These are phyloP conservation scores for Trichoderma asperelloides DNA, from an alignment of 495 filamentous ascomycete genomes.

Conservation along the genomic window DNA sequence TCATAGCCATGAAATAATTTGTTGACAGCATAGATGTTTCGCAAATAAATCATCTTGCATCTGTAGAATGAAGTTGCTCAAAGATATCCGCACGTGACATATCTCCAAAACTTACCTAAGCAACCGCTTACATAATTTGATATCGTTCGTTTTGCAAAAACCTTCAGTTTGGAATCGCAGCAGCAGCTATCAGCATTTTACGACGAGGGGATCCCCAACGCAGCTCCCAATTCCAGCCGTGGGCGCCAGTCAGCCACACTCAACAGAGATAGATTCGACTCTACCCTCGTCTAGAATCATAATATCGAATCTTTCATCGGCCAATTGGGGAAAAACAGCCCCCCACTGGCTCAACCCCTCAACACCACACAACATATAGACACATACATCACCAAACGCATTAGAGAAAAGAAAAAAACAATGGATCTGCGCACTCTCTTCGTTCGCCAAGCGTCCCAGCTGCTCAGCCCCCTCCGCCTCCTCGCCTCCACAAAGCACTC, in stretches of 20 bases:
- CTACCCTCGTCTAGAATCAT: too few species aligned
- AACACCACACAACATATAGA: neutral
- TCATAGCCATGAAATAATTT: neutral
- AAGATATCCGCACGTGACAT: neutral
- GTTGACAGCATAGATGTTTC: too few species aligned
- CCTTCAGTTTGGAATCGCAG: neutral
- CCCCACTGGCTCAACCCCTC: neutral
- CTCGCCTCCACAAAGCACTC: neutral
- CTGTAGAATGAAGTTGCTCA: too few species aligned
- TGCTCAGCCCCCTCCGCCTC: conserved; percentile 12
- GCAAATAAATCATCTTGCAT: too few species aligned
- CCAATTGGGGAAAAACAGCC: neutral
- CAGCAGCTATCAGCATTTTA: neutral
- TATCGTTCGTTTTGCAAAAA: neutral
- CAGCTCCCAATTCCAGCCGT: too few species aligned
- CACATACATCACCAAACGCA: neutral
- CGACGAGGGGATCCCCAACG: too few species aligned
- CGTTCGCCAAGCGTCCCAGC: conserved; percentile 18
- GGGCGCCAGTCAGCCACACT: too few species aligned
- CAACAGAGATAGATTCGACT: too few species aligned
- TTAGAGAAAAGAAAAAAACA: neutral
- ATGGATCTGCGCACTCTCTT: conserved; percentile 24
- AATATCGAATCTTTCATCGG: neutral
- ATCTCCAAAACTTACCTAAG: neutral
- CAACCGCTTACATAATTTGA: neutral